A percentile compares a stretch with the other conserved stretches of the same genome.
Conservation (phyloP, 768 basidiomycete genomes). For the Heimioporus sp. region DNA sequence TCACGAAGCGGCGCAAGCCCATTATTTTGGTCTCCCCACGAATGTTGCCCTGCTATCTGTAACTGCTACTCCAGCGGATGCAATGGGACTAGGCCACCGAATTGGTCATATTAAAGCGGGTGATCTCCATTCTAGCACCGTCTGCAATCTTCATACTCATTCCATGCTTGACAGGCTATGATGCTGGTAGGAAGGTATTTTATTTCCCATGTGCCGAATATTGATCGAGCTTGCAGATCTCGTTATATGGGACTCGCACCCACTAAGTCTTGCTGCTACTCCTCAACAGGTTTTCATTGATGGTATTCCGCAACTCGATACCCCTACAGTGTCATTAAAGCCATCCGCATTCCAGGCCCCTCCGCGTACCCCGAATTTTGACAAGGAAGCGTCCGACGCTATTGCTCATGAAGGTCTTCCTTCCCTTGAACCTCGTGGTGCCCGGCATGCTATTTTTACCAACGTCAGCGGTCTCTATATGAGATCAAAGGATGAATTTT, state of each 20-base stretch:
- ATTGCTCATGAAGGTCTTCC: constrained; percentile 72
- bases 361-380: constrained; percentile 69
- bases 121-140: background rate
- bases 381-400: constrained; percentile 60
- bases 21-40: constrained; percentile 61
- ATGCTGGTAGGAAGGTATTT: constrained; percentile 36
- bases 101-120: constrained; percentile 62
- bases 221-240: constrained; percentile 41
- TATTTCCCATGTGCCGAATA: background rate
- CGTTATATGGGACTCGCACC: constrained; percentile 78
- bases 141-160: background rate
- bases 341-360: constrained; percentile 40
- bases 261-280: constrained; percentile 70
- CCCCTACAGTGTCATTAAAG: constrained; percentile 38
- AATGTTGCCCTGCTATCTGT: constrained; percentile 62
- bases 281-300: constrained; percentile 82
- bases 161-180: constrained; percentile 32
- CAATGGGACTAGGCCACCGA: constrained; percentile 72
- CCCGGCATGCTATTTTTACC: constrained; percentile 51
- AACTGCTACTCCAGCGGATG: constrained; percentile 62
- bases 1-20: constrained; percentile 70
- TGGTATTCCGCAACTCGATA: constrained; percentile 69
- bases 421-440: constrained; percentile 48
- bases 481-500: constrained; percentile 19
- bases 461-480: constrained; percentile 57